phyloP scores from a whole-genome alignment of 495 filamentous ascomycete species.

The Penicillium atrosanguineum region DNA sequence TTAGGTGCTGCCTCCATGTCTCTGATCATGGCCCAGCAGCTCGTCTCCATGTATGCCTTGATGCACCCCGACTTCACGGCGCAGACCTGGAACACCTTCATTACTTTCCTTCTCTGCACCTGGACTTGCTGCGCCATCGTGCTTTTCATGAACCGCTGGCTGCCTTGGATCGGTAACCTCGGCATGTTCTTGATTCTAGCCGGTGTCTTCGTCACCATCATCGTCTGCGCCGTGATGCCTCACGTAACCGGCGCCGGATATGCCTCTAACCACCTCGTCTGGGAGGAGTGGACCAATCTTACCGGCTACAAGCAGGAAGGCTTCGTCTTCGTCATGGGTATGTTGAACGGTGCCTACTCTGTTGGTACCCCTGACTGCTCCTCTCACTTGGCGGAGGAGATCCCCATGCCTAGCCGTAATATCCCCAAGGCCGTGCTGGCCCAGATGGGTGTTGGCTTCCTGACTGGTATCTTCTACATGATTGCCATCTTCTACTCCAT shows the following conservation, averaged over 20 bases:
- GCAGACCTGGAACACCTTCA: constrained; percentile 72
- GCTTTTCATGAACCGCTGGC: constrained; percentile 64
- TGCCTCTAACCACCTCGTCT: constrained; percentile 58
- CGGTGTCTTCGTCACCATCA: constrained; percentile 67
- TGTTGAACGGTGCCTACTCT: constrained; percentile 83
- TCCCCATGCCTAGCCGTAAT: constrained; percentile 56
- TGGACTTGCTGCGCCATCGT: constrained; percentile 65
- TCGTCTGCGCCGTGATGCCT: constrained; percentile 77
- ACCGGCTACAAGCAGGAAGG: constrained; percentile 67
- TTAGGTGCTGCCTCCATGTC: constrained; percentile 63
- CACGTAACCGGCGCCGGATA: constrained; percentile 41
- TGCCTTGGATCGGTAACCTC: constrained; percentile 64
- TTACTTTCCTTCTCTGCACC: constrained; percentile 63
- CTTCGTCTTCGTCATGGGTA: constrained; percentile 75
- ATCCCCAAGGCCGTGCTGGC: constrained; percentile 52
- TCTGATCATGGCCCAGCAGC: constrained; percentile 65
- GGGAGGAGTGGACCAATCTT: constrained; percentile 62
- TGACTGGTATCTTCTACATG: constrained; percentile 48
- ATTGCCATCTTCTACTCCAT: constrained; percentile 55
- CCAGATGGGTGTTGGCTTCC: constrained; percentile 49
- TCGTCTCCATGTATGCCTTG: constrained; percentile 66
- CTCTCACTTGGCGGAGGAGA: constrained; percentile 79
- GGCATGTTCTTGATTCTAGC: constrained; percentile 68
- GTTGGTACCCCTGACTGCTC: constrained; percentile 78
- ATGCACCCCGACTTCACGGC: constrained; percentile 63